These are phyloP conservation scores for Tolypocladium endophyticum DNA, from an alignment of 2,329 filamentous ascomycete genomes.

Conservation along the genomic window DNA sequence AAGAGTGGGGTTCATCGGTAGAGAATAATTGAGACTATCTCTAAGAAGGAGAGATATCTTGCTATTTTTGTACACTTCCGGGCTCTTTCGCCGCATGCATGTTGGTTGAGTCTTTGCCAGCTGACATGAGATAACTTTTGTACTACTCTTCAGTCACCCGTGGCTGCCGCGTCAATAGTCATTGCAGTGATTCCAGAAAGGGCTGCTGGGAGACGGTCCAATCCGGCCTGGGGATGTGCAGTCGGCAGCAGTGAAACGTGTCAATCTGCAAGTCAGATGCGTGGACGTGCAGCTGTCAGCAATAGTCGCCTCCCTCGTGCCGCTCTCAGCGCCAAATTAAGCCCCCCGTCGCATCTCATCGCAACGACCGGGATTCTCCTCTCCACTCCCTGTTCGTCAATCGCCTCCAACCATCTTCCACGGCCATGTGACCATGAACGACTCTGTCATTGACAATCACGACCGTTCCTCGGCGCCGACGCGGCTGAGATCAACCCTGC, in stretches of 20 bases:
- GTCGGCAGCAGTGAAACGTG: background rate
- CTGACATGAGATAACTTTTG: too few relatives aligned
- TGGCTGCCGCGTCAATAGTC: too few relatives aligned
- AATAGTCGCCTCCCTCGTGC: background rate
- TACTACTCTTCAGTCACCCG: too few relatives aligned
- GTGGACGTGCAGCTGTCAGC: background rate
- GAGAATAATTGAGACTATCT: too few relatives aligned
- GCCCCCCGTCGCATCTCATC: background rate
- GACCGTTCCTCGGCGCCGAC: background rate
- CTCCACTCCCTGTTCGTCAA: background rate
- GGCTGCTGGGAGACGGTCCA: too few relatives aligned
- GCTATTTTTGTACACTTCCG: too few relatives aligned
- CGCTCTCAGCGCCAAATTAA: background rate
- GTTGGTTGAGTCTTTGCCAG: too few relatives aligned
- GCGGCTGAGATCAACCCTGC: background rate
- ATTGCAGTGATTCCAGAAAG: too few relatives aligned
- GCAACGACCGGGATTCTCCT: background rate
- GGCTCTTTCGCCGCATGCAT: too few relatives aligned
- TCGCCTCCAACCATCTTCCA: background rate
- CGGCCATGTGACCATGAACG: background rate
- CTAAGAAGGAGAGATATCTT: too few relatives aligned
- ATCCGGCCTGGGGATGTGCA: background rate
- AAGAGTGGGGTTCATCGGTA: too few relatives aligned
- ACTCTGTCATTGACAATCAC: background rate
- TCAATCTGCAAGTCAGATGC: background rate